Conservation (phyloP, 1,284 basidiomycete species). For the Apiotrichum mycotoxinovorans region DNA sequence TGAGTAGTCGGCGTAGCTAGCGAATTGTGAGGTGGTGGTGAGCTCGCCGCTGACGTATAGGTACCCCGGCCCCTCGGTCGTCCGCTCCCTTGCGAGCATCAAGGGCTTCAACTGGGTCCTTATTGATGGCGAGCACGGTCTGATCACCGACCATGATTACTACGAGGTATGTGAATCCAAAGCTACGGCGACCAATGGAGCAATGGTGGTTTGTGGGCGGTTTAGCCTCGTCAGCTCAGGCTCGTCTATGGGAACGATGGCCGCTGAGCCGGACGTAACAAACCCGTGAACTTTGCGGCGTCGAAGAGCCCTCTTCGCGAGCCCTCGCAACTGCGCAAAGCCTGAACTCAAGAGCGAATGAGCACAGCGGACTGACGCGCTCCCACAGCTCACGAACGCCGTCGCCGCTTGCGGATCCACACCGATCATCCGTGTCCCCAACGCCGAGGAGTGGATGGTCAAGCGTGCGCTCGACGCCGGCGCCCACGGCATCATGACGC, state of each 20-base stretch:
- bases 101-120: slow-evolving; percentile 35
- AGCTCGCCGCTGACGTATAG: slow-evolving; percentile 24
- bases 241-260: too few species aligned
- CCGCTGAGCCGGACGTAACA: too few species aligned
- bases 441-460: slow-evolving; percentile 35
- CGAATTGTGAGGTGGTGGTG: too few species aligned
- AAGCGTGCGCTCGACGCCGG: slow-evolving; percentile 47
- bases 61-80: slow-evolving; percentile 27
- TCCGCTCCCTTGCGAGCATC: slow-evolving; percentile 30
- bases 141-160: slow-evolving; percentile 24
- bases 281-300: too few species aligned
- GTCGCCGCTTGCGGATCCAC: slow-evolving; percentile 23
- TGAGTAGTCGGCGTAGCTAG: slow-evolving; percentile 23
- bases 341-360: too few species aligned
- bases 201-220: too few species aligned
- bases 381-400: slow-evolving; percentile 26
- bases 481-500: slow-evolving; percentile 34
- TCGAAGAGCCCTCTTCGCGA: too few species aligned
- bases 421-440: slow-evolving; percentile 44
- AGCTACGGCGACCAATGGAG: too few species aligned
- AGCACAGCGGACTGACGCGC: too few species aligned
- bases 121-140: slow-evolving; percentile 32
- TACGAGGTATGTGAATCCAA: slow-evolving; percentile 24
- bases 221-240: too few species aligned
- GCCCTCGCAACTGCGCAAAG: too few species aligned